Conservation (phyloP, 2,329 filamentous ascomycete genomes). For the Hymenotorrendiella dingleyae region DNA sequence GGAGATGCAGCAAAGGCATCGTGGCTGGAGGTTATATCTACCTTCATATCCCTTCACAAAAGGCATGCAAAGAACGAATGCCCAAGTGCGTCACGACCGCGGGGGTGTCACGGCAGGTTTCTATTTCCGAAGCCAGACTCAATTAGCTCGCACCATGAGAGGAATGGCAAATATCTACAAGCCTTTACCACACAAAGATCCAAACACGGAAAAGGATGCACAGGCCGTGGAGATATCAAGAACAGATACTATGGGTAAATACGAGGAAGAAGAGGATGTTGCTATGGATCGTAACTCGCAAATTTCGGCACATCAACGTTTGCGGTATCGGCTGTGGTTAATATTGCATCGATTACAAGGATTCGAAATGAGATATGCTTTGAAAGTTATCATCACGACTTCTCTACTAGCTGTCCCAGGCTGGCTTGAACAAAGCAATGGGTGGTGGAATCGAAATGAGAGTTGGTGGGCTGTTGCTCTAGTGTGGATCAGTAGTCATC, state of each 20-base stretch:
- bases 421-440: slow-evolving; percentile 39
- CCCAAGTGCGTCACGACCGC: slow-evolving; percentile 52
- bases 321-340: slow-evolving; percentile 44
- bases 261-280: slow-evolving; percentile 34
- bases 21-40: slow-evolving; percentile 38
- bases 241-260: slow-evolving; percentile 24
- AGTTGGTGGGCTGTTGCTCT: slow-evolving; percentile 54
- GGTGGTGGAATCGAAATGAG: slow-evolving; percentile 51
- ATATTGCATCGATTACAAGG: slow-evolving; percentile 48
- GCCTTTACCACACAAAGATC: slow-evolving; percentile 23
- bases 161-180: slow-evolving; percentile 32
- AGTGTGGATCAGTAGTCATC: slow-evolving; percentile 51
- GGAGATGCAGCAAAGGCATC: slow-evolving; percentile 39
- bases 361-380: slow-evolving; percentile 51
- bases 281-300: slow-evolving; percentile 36
- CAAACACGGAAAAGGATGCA: slow-evolving; percentile 6
- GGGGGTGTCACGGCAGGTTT: slow-evolving; percentile 50
- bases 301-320: slow-evolving; percentile 32
- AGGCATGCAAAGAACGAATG: slow-evolving; percentile 47
- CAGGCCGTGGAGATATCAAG: slow-evolving; percentile 10
- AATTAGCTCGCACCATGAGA: slow-evolving; percentile 29
- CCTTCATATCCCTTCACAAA: slow-evolving; percentile 51
- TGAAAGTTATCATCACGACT: slow-evolving; percentile 49
- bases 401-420: slow-evolving; percentile 48
- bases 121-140: slow-evolving; percentile 32